Percentiles rank a stretch among this genome's conserved stretches.
These are phyloP conservation scores for Hymenoscyphus albidus DNA, from an alignment of 2,329 filamentous ascomycete genomes.

Conservation along the genomic window DNA sequence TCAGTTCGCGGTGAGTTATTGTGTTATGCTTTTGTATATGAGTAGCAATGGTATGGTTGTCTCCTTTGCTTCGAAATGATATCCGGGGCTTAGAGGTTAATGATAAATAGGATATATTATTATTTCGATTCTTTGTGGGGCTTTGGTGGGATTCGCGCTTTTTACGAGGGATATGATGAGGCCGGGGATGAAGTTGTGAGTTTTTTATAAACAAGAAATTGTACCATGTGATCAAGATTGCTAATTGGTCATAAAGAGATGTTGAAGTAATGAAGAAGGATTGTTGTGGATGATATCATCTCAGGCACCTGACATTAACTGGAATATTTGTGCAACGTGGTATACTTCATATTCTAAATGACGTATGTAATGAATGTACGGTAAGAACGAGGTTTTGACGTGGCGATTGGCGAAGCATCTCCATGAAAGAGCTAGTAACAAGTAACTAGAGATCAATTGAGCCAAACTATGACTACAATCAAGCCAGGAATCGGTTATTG, in stretches of 20 bases:
- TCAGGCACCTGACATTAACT: too few relatives aligned
- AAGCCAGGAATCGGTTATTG: too few relatives aligned
- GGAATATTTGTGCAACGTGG: too few relatives aligned
- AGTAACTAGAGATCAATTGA: too few relatives aligned
- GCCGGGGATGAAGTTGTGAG: background rate
- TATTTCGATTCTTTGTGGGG: slow-evolving; percentile 23
- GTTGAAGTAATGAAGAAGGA: slow-evolving; percentile 2
- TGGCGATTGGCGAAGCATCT: too few relatives aligned
- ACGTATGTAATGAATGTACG: too few relatives aligned
- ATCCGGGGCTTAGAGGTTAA: background rate
- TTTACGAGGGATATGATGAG: slow-evolving; percentile 24
- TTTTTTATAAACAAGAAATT: background rate
- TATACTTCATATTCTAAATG: too few relatives aligned
- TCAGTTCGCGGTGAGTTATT: slow-evolving; percentile 24
- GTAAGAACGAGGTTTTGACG: too few relatives aligned
- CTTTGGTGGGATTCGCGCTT: slow-evolving; percentile 24
- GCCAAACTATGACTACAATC: too few relatives aligned
- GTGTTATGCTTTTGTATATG: slow-evolving; percentile 26
- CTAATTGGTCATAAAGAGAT: slow-evolving; percentile 2
- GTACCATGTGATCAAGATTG: background rate
- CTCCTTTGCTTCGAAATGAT: background rate
- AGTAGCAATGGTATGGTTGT: slow-evolving; percentile 25
- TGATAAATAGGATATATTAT: slow-evolving; percentile 24
- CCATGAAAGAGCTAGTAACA: too few relatives aligned
- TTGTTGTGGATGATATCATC: slow-evolving; percentile 6